Evolutionary conservation across 495 filamentous ascomycete species (phyloP), one percentile per base, ranked within the genome.

Genomic region (Durotheca rogersii): DNA sequence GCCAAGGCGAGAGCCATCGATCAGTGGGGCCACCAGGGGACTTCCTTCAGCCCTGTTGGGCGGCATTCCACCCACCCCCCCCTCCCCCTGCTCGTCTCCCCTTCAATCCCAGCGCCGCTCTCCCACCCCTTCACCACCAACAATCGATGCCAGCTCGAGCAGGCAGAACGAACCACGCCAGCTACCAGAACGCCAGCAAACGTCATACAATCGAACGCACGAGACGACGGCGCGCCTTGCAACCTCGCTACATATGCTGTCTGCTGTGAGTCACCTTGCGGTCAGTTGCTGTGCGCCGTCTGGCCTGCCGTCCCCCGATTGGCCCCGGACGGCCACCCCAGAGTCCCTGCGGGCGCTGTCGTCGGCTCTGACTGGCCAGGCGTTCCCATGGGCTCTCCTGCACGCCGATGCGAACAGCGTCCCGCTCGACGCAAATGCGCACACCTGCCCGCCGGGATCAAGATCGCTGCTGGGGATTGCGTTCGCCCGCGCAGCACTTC

Each of bases 231-330:
- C 27, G 9, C 25, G 20, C 29, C 41, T 35, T 59, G 50, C 25
- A 53, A 51, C 50, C 27, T 31, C 38, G 36, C 54, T 52, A 42
- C 56, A 36, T 16, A 30, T 9, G 20, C 9, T 41, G 12, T 6
- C 32, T 35, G 32, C 36, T 60, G 56, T 60, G 56, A 60, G 56
- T 60, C 56, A 60, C 56, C 7, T 35, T 40, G 41, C 49, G 20
- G 23, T 43, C 41, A 35, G 32, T 35, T 16, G 11, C 32, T 4
- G 11, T 16, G 15, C 11, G 11, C 5, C 12, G 32, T 23, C 19
- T 31, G 12, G 0, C 49, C 12, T 37, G 36, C 33, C 12, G 21
- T 18, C 40, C 12, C n/a, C 52, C 39, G 35, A 47, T 52, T 53
- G 42, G 44, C n/a, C 19, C 47, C 35, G 6, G 23, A 16, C 35